These are phyloP conservation scores for Talinum fruticosum DNA, from an alignment of 148 eudicot genomes.

Conservation along the genomic window DNA sequence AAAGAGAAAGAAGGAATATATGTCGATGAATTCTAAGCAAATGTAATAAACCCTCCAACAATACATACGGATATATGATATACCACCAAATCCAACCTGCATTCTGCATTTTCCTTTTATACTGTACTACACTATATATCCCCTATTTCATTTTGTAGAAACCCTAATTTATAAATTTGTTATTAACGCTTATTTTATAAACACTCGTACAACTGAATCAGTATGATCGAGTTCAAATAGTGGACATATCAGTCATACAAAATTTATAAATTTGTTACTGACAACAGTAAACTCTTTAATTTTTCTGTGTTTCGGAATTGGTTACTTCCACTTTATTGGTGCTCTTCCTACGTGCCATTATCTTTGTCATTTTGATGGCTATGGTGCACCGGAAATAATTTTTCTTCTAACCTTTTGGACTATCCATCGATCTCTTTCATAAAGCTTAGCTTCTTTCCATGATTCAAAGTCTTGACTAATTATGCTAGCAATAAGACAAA, in stretches of 20 bases:
- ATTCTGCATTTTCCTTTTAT: not conserved
- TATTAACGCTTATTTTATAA: no score
- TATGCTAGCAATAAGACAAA: not conserved
- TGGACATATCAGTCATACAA: no score
- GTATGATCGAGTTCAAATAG: no score
- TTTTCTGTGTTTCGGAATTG: not conserved
- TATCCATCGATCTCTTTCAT: not conserved
- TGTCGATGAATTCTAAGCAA: not conserved
- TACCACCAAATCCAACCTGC: slow-evolving; percentile 19
- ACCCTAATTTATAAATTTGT: no score
- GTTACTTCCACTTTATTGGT: not conserved
- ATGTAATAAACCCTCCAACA: slow-evolving; percentile 1
- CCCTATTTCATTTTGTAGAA: no score
- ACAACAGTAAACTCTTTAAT: slow-evolving; percentile 8
- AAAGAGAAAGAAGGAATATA: not conserved
- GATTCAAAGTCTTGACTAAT: not conserved
- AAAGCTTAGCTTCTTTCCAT: not conserved
- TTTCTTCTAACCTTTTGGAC: not conserved
- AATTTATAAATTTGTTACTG: no score
- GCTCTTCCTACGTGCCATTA: slow-evolving; percentile 2
- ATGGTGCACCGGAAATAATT: not conserved
- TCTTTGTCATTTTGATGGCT: not conserved
- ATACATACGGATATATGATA: not conserved
- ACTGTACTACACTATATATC: not conserved
- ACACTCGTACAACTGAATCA: no score